Base-by-base conservation (phyloP, 768 basidiomycete genomes). In the Hirschioporus abietinus region DNA sequence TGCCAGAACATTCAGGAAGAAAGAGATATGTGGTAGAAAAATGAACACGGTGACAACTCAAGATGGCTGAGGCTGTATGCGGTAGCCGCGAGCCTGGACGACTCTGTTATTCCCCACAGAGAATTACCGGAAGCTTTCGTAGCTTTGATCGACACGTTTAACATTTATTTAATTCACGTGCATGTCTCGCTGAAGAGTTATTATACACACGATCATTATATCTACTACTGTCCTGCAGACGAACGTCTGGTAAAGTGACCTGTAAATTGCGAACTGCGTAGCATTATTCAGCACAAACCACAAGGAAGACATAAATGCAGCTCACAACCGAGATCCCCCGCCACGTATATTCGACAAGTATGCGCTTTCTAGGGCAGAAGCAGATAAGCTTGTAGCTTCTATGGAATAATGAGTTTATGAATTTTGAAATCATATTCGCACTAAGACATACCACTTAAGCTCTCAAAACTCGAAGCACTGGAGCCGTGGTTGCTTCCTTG, bases 401-500 rank as follows among this genome's bases (percentile, higher is more conserved):
- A 20, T 10, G 6, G 5, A 60, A 59, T 3, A 26, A 26, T 59
- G 58, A 59, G 9, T 26, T n/a, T 59, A n/a, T n/a, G n/a, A 59
- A 3, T 3, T 59, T 59, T 26, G 25, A 26, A 3, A 26, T 3
- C 2, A 26, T 25, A 68, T 30, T 30, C 2, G 30, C 30, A 17
- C 18, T 61, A 27, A 58, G 30, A 77, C 85, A 72, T 71, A 92
- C 93, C 92, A 71, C 93, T 95, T 59, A 94, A 72, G 72, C 95
- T 93, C 72, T 92, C 94, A 71, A 94, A 93, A 74, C 93, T 87
- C 7, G 92, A 93, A 0, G 91, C 85, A 58, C 88, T 86, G 25
- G 91, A 93, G 1, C 87, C 86, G 63, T 89, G 83, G 69, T 80
- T 86, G 70, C 89, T 90, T 59, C 82, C 82, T 65, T 84, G 83